Base-by-base conservation (phyloP, 139 green algal species). In the Volvox reticuliferus region DNA sequence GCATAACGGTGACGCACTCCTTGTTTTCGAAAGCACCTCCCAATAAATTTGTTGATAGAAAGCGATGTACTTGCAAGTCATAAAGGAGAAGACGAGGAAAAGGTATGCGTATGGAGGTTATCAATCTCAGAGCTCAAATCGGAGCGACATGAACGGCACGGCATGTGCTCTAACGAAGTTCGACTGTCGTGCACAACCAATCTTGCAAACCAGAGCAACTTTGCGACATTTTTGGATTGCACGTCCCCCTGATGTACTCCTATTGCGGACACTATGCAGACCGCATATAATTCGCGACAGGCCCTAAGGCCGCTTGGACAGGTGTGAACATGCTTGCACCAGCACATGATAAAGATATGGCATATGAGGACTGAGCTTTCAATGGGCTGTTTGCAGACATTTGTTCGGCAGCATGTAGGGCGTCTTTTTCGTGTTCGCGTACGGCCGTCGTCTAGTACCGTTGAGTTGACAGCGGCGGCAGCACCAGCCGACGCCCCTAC, bases 1-100 rank as follows among this genome's bases (percentile, higher is more conserved):
- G 79, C 79, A 86, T 86, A 73, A 63, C 78, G 78, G 6, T 82
- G 76, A 73, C 65, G 65, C 65, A 73, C 65, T 73, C 12, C 65
- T 16, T 73, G 65, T 28, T 73, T 73, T 73, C 65, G 65, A 73
- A 73, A 55, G 44, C 44, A 55, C 44, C 44, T 55, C 44, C 5
- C 44, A 14, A 55, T 55, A 9, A 55, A 73, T 73, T 73, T 73
- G 65, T 12, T 73, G 65, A 9, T 55, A 55, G 44, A 55, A 55
- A 9, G 9, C 5, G 44, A 55, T 55, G 9, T 5, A 55, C 5
- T 55, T 55, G 44, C 44, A 55, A 55, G 9, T 55, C 5, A 55
- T 9, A 55, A 55, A 9, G 44, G 9, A 9, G 44, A 55, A 5
- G 44, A 55, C 44, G 9, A 55, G 9, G 44, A 55, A 55, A n/a